Conservation (phyloP, 2,329 filamentous ascomycete species). For the Fusarium azukiicola region DNA sequence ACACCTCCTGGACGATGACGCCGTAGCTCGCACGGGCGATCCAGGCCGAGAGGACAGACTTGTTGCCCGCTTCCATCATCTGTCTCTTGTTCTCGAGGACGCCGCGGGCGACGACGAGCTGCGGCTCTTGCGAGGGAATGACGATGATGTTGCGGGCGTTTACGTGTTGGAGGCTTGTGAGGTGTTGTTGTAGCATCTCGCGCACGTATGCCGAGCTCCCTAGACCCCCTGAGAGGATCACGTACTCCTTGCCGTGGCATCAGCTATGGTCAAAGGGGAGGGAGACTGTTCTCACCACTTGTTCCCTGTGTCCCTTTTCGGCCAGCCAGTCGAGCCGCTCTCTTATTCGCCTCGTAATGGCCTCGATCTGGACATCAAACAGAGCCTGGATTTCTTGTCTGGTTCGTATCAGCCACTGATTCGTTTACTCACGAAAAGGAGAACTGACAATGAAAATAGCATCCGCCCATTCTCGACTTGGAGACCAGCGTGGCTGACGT, state of each 20-base stretch:
- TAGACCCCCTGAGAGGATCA: constrained; percentile 70
- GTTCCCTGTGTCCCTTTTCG: constrained; percentile 54
- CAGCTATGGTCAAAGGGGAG: not conserved
- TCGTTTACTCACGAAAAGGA: not conserved
- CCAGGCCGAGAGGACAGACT: constrained; percentile 39
- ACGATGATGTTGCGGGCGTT: constrained; percentile 46
- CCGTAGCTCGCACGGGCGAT: constrained; percentile 52
- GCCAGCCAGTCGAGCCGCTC: constrained; percentile 66
- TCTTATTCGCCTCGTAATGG: constrained; percentile 62
- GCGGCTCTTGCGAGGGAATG: constrained; percentile 43
- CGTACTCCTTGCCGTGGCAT: constrained; percentile 58
- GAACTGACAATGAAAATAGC: constrained; percentile 62
- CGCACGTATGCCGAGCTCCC: constrained; percentile 71
- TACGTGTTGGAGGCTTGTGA: constrained; percentile 59
- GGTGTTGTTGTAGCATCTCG: constrained; percentile 64
- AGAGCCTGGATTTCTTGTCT: constrained; percentile 68
- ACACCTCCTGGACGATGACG: constrained; percentile 44
- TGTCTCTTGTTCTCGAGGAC: constrained; percentile 45
- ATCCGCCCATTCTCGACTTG: constrained; percentile 66
- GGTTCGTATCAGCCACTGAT: constrained; percentile 8
- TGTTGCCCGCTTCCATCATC: constrained; percentile 33
- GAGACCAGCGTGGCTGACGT: constrained; percentile 62
- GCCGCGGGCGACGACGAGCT: constrained; percentile 41
- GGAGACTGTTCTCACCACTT: constrained; percentile 57
- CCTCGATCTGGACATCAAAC: constrained; percentile 60